These are phyloP conservation scores for Cladosporium halotolerans DNA, from an alignment of 2,329 filamentous ascomycete genomes.

Conservation along the genomic window DNA sequence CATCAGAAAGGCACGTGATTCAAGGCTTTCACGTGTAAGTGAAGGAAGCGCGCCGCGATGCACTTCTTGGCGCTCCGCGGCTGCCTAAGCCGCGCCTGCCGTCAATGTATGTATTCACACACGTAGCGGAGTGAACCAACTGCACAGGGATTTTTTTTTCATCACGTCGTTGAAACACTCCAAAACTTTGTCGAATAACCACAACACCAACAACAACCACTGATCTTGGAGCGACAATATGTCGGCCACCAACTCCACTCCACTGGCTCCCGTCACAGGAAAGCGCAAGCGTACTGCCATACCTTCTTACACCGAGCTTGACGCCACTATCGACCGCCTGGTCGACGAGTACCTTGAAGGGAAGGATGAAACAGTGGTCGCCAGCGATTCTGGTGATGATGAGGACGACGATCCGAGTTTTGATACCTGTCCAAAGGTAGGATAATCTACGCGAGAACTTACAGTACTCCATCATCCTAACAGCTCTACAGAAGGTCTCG, in stretches of 20 bases:
- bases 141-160: too few species aligned
- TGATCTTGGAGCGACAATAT: background rate
- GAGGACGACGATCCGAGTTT: background rate
- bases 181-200: too few species aligned
- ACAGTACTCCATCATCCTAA: background rate
- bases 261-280: slow-evolving; percentile 4
- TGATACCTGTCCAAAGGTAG: background rate
- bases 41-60: background rate
- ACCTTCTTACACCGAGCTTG: slow-evolving; percentile 18
- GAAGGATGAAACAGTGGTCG: background rate
- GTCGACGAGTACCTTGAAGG: background rate
- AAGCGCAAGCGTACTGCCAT: slow-evolving; percentile 27
- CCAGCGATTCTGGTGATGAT: background rate
- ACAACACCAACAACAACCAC: too few species aligned
- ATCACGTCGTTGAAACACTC: too few species aligned
- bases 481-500: background rate
- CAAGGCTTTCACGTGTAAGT: too few species aligned
- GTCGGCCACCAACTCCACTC: background rate
- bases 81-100: slow-evolving; percentile 2
- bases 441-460: background rate
- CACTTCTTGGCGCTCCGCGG: slow-evolving; percentile 6
- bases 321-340: background rate
- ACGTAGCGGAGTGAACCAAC: too few species aligned
- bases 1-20: too few species aligned
- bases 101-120: too few species aligned